Conservation (phyloP, 495 filamentous ascomycete genomes). For the Thermothielavioides terrestris region DNA sequence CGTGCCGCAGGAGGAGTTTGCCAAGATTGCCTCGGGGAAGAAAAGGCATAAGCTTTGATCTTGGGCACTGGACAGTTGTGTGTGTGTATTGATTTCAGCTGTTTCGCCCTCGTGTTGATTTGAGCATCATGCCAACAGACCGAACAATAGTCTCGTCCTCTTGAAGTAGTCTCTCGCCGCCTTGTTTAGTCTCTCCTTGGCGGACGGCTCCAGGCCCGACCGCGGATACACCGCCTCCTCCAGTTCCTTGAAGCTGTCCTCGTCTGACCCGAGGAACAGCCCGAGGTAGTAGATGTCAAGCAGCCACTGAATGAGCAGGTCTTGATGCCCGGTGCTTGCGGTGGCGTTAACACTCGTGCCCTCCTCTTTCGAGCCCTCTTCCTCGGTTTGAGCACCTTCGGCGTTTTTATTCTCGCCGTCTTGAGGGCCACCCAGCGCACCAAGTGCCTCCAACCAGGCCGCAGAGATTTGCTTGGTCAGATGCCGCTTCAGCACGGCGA, state of each 20-base stretch:
- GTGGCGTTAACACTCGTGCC: constrained; percentile 9
- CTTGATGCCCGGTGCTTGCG: constrained; percentile 25
- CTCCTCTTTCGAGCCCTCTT: constrained; percentile 8
- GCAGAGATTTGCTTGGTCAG: constrained; percentile 40
- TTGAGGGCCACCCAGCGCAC: constrained; percentile 4
- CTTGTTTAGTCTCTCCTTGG: constrained; percentile 44
- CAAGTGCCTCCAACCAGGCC: constrained; percentile 34
- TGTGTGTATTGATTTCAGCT: not conserved
- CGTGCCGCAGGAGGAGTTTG: constrained; percentile 78
- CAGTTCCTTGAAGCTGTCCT: constrained; percentile 37
- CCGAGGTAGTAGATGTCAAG: constrained; percentile 69
- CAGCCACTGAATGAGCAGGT: constrained; percentile 61
- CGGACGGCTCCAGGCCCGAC: constrained; percentile 37
- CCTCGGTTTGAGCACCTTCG: constrained; percentile 21
- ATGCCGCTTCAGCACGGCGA: constrained; percentile 50
- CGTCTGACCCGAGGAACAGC: constrained; percentile 22
- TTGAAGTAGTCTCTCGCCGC: constrained; percentile 68
- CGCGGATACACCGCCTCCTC: constrained; percentile 39
- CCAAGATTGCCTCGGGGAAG: constrained; percentile 46
- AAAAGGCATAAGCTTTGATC: constrained; percentile 76
- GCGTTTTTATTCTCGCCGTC: constrained; percentile 9
- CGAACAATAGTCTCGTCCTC: constrained; percentile 69
- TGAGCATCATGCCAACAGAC: constrained; percentile 30
- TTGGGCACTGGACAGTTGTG: too few species aligned
- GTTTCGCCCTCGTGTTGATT: not conserved